These are phyloP conservation scores for Eutypella sp. DNA, from an alignment of 2,329 filamentous ascomycete species.

Conservation along the genomic window DNA sequence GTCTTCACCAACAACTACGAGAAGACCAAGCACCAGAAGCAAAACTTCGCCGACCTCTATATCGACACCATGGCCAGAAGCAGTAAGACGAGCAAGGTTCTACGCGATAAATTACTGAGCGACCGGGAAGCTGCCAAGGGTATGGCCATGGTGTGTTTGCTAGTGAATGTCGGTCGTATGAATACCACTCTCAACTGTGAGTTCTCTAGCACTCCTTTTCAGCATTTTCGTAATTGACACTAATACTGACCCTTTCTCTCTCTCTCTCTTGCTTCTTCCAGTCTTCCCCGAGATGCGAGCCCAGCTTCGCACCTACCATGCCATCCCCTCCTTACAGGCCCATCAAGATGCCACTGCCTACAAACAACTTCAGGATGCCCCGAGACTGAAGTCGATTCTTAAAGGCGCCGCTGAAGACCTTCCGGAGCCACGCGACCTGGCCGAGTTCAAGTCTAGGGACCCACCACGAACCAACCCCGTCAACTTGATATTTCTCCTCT, in stretches of 20 bases:
- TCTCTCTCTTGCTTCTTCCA: constrained; percentile 16
- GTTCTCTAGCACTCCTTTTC: constrained; percentile 24
- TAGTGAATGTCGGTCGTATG: constrained; percentile 97
- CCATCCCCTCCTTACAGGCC: constrained; percentile 92
- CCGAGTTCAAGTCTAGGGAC: constrained; percentile 66
- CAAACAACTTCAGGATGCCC: constrained; percentile 96
- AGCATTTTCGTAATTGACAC: constrained; percentile 4
- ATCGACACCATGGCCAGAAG: constrained; percentile 98
- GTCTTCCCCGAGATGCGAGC: constrained; percentile 99
- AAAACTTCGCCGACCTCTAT: constrained; percentile 91
- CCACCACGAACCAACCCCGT: constrained; percentile 87
- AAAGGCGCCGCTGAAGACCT: constrained; percentile 94
- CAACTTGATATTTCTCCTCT: constrained; percentile 93
- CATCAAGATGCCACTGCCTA: constrained; percentile 93
- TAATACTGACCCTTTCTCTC: too few species aligned
- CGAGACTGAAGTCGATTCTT: constrained; percentile 90
- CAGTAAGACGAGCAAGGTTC: constrained; percentile 97
- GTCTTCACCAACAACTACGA: constrained; percentile 93
- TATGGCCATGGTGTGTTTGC: constrained; percentile 98
- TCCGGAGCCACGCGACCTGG: constrained; percentile 74
- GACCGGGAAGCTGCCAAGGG: constrained; percentile 89
- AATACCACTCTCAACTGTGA: constrained; percentile 97
- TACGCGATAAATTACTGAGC: constrained; percentile 91
- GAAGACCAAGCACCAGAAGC: constrained; percentile 49
- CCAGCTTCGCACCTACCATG: constrained; percentile 94